Base-by-base conservation (phyloP, 2,329 filamentous ascomycete species). In the Tolypocladium paradoxum region DNA sequence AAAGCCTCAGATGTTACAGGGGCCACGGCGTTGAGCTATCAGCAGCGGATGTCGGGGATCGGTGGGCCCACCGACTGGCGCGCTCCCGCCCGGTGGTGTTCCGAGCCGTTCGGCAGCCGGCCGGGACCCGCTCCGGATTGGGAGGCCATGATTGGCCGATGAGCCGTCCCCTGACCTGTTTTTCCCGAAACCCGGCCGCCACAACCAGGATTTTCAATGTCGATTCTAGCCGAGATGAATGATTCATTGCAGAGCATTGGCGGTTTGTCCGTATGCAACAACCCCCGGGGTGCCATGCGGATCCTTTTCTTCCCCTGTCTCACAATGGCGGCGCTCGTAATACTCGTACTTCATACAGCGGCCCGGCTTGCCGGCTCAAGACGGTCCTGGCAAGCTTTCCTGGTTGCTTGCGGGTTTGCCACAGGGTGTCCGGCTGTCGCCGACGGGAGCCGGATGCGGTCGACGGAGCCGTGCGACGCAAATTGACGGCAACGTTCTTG, bases 1-100 rank as follows among this genome's bases (percentile, higher is more conserved):
- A 4, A 16, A n/a, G 16, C 6, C 16, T 46, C 7, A n/a, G 27
- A 31, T 11, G 27, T 31, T 48, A 12, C 46, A 34, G 11, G 5
- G 31, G 18, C 16, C 11, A 11, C 8, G 35, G 5, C 8, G 46
- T 22, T 34, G 1, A 16, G 9, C 22, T 27, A 43, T 27, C 27
- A 16, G 43, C 16, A 12, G 43, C 61, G 61, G 61, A 49, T 62
- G 58, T 62, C 60, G 62, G 62, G 56, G 59, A 59, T 62, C 60
- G 61, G 56, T 54, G 60, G 48, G 49, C 33, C 31, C 24, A 9
- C 50, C 24, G 45, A 34, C 16, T 48, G 45, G 46, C 29, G 38
- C 31, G 18, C 24, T 40, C 3, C 48, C 31, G 45, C 48, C 48
- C 33, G 22, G 38, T 14, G n/a, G 22, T 20, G 48, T 27, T 49